These are phyloP conservation scores for Cryptosporidium meleagridis DNA, from an alignment of 169 alveolate species.

Conservation along the genomic window DNA sequence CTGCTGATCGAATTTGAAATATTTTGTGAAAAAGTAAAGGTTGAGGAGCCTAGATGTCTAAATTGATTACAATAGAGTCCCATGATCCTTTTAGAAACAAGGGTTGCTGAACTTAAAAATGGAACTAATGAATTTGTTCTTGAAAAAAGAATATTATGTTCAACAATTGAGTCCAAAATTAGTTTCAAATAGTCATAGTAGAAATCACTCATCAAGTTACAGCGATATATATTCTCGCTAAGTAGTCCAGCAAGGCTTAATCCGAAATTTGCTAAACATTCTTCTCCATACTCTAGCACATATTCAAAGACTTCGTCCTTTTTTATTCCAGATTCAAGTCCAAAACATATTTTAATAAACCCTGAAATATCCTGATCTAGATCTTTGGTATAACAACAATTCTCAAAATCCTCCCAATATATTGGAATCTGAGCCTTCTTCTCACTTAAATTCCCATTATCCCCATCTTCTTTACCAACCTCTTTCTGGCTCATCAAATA, in stretches of 20 bases:
- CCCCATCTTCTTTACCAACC: not conserved
- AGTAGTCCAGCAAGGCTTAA: conserved; percentile 8
- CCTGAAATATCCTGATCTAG: conserved; percentile 48
- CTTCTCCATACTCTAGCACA: conserved; percentile 49
- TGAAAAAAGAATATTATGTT: conserved; percentile 6
- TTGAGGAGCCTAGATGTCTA: conserved; percentile 39
- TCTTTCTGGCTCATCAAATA: conserved; percentile 51
- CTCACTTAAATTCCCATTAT: not conserved
- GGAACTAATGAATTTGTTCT: conserved; percentile 20
- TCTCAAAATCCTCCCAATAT: conserved; percentile 52
- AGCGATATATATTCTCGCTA: conserved; percentile 49
- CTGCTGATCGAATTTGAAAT: conserved; percentile 1
- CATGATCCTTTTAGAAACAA: conserved; percentile 12
- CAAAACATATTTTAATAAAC: conserved; percentile 28
- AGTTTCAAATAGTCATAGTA: conserved; percentile 28
- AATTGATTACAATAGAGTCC: conserved; percentile 24
- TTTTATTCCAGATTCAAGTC: conserved; percentile 1
- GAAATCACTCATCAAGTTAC: conserved; percentile 17
- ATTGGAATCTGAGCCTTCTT: not conserved
- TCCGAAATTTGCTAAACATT: conserved; percentile 13
- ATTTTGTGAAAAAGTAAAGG: conserved; percentile 23
- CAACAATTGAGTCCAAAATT: conserved; percentile 22
- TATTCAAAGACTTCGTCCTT: not conserved
- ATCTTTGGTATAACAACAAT: conserved; percentile 63
- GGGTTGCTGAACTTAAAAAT: conserved; percentile 13